phyloP scores from a whole-genome alignment of 1,284 basidiomycete species.

The Trichosporon sp. region DNA sequence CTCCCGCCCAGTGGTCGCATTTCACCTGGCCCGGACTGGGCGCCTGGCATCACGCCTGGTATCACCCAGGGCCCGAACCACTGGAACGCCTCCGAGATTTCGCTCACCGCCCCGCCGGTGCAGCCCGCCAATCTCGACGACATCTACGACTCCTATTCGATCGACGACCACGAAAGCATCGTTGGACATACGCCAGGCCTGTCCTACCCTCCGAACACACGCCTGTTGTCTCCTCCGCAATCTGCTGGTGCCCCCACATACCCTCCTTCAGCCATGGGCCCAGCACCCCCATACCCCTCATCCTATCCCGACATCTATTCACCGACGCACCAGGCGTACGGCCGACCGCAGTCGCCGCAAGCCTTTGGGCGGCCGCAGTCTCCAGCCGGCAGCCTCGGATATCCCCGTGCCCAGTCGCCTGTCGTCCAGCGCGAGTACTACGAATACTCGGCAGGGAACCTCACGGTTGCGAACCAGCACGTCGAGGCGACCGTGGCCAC shows the following conservation, averaged over 20 bases:
- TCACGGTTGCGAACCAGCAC: background rate
- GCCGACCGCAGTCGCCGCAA: background rate
- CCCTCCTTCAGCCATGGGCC: background rate
- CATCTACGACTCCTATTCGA: background rate
- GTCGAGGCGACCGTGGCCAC: background rate
- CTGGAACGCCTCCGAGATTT: constrained; percentile 3
- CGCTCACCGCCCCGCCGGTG: background rate
- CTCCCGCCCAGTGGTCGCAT: background rate
- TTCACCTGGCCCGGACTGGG: background rate
- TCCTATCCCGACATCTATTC: background rate
- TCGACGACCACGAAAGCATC: background rate
- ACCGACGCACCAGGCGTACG: background rate
- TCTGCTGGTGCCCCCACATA: background rate
- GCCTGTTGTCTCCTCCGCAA: background rate
- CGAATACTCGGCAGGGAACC: background rate
- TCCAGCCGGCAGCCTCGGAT: background rate
- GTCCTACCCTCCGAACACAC: background rate
- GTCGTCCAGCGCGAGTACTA: background rate
- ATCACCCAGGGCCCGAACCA: background rate
- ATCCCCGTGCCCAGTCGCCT: background rate
- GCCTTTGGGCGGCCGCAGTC: background rate
- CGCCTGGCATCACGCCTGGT: background rate
- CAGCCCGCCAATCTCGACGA: background rate
- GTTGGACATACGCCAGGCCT: background rate
- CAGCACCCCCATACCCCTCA: background rate